Evolutionary conservation across 306 rosid species (phyloP).

Genomic region (Prunus dulcis): DNA sequence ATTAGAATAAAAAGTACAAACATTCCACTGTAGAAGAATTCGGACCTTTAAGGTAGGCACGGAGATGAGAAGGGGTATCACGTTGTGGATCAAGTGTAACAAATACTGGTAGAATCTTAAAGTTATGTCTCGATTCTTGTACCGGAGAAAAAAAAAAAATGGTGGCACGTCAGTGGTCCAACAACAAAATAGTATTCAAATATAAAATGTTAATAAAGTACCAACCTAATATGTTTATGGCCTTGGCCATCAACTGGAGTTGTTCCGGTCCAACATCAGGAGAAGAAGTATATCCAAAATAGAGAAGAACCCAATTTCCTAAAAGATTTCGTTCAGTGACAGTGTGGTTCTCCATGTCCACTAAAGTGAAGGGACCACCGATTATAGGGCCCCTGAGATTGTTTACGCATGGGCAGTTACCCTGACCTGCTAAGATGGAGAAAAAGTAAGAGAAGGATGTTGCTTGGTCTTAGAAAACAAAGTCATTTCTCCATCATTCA

Average conservation of each 20-base stretch:
- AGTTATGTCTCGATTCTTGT: conserved; percentile 54
- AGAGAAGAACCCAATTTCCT: conserved; percentile 85
- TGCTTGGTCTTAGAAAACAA: neutral
- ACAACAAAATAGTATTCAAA: conserved; percentile 8
- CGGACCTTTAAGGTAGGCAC: conserved; percentile 80
- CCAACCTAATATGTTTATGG: conserved; percentile 65
- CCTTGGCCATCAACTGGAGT: conserved; percentile 58
- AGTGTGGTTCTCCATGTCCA: conserved; percentile 53
- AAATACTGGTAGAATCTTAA: conserved; percentile 70
- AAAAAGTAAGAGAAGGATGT: conserved; percentile 17
- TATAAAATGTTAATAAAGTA: conserved; percentile 6
- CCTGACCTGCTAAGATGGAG: conserved; percentile 54
- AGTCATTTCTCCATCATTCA: conserved; percentile 1
- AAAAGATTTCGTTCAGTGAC: conserved; percentile 57
- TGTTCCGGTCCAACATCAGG: conserved; percentile 95
- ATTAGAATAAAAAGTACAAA: conserved; percentile 1
- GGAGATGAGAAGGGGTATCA: conserved; percentile 72
- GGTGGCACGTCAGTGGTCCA: conserved; percentile 18
- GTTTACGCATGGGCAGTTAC: conserved; percentile 24
- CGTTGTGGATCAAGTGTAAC: conserved; percentile 93
- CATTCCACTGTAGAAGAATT: conserved; percentile 12
- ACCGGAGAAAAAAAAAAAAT: conserved; percentile 13
- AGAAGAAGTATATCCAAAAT: conserved; percentile 89
- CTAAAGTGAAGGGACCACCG: conserved; percentile 85
- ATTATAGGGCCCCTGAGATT: conserved; percentile 53